Percentiles rank a stretch among this genome's conserved stretches.
Evolutionary conservation across 2,329 filamentous ascomycete genomes (phyloP).

Genomic region (Colletotrichum trifolii): DNA sequence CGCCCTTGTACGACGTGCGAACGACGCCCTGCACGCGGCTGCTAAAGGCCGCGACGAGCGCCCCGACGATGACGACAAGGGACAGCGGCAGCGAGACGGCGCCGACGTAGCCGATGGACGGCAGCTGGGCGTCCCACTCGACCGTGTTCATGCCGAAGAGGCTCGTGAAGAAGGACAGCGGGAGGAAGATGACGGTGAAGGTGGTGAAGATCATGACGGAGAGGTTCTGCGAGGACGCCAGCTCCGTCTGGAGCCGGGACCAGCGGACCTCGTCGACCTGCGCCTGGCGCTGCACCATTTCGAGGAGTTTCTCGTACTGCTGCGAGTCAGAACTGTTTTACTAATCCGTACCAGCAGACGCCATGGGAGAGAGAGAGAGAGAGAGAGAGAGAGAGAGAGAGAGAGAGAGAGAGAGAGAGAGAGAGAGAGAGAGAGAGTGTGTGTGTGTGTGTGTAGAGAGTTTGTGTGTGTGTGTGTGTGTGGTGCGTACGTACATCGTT

Average conservation of each 20-base stretch:
- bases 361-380: no score
- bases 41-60: conserved; percentile 68
- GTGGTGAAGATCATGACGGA: conserved; percentile 75
- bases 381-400: no score
- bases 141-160: conserved; percentile 73
- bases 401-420: no score
- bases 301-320: conserved; percentile 70
- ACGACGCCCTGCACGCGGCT: conserved; percentile 52
- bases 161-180: conserved; percentile 72
- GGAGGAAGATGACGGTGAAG: conserved; percentile 72
- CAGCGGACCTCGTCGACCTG: conserved; percentile 74
- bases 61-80: conserved; percentile 57
- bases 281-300: conserved; percentile 74
- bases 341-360: no score
- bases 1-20: conserved; percentile 38
- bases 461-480: no score
- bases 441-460: no score
- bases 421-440: no score
- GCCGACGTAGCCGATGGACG: conserved; percentile 58
- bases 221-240: conserved; percentile 70
- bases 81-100: conserved; percentile 61
- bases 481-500: conserved; percentile 53
- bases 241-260: conserved; percentile 70
- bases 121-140: conserved; percentile 67
- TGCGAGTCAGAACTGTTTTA: rapidly evolving